Evolutionary conservation across 106 monocot species (phyloP).

Genomic region (Dioscorea zingiberensis): DNA sequence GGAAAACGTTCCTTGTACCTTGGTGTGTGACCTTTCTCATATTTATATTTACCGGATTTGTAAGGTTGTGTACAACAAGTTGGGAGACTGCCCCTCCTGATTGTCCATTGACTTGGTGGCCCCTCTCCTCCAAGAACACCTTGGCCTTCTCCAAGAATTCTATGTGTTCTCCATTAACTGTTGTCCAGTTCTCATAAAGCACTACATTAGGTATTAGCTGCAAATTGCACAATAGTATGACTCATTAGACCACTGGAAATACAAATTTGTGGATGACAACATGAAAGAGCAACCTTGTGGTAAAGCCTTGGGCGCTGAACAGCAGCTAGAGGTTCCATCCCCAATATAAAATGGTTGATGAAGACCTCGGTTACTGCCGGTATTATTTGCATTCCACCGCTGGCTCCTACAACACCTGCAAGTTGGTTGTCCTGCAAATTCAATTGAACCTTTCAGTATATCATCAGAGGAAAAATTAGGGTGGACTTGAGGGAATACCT

Average conservation of each 20-base stretch:
- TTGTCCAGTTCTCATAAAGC: slow-evolving; percentile 72
- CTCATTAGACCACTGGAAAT: background rate
- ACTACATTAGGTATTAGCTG: slow-evolving; percentile 89
- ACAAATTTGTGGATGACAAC: background rate
- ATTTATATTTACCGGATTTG: slow-evolving; percentile 9
- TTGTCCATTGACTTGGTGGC: slow-evolving; percentile 37
- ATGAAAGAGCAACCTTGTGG: slow-evolving; percentile 39
- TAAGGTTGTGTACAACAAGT: slow-evolving; percentile 67
- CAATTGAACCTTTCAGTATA: background rate
- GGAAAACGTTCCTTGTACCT: slow-evolving; percentile 14
- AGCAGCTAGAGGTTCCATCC: slow-evolving; percentile 66
- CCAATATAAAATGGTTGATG: slow-evolving; percentile 73
- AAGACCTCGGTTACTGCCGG: slow-evolving; percentile 68
- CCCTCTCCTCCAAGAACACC: slow-evolving; percentile 51
- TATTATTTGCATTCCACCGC: slow-evolving; percentile 79
- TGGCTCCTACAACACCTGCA: slow-evolving; percentile 77
- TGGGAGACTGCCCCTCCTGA: slow-evolving; percentile 54
- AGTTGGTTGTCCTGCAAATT: slow-evolving; percentile 69
- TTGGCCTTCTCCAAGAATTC: slow-evolving; percentile 29
- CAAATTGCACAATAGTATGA: background rate
- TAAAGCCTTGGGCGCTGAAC: slow-evolving; percentile 76
- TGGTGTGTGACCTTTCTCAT: background rate
- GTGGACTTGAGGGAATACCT: slow-evolving; percentile 24
- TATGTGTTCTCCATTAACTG: slow-evolving; percentile 57
- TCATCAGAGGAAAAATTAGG: background rate